Evolutionary conservation across 176 grass and related monocot species (phyloP).

Genomic region (Aechmea fasciata): DNA sequence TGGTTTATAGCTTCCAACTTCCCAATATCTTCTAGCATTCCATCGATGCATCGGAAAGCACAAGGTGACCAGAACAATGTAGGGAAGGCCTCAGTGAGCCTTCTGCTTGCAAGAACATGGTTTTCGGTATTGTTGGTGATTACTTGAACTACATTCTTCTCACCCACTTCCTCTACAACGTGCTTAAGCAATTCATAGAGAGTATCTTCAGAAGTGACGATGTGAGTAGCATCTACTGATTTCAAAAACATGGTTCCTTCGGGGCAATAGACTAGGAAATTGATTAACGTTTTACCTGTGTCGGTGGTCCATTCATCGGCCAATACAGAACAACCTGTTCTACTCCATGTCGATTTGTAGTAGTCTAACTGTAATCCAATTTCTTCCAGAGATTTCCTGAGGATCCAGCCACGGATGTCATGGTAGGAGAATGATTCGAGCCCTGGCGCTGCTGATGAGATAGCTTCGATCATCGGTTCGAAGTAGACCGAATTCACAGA

Average conservation of each 20-base stretch:
- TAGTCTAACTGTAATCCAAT: slow-evolving; percentile 36
- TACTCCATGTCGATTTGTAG: slow-evolving; percentile 45
- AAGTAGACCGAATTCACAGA: slow-evolving; percentile 69
- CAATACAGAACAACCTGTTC: slow-evolving; percentile 73
- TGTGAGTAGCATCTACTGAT: slow-evolving; percentile 59
- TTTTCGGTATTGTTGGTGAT: slow-evolving; percentile 64
- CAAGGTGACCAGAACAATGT: slow-evolving; percentile 89
- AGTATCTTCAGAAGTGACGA: slow-evolving; percentile 40
- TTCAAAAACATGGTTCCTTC: slow-evolving; percentile 91
- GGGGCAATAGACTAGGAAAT: slow-evolving; percentile 72
- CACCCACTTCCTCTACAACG: slow-evolving; percentile 60
- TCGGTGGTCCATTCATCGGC: slow-evolving; percentile 59
- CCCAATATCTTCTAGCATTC: slow-evolving; percentile 76
- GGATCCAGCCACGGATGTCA: slow-evolving; percentile 53
- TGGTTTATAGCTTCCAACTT: slow-evolving; percentile 48
- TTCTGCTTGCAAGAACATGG: slow-evolving; percentile 50
- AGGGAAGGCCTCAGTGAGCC: slow-evolving; percentile 55
- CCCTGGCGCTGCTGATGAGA: slow-evolving; percentile 32
- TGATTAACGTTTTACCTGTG: slow-evolving; percentile 63
- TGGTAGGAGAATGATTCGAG: slow-evolving; percentile 50
- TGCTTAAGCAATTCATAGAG: slow-evolving; percentile 68
- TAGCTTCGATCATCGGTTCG: slow-evolving; percentile 69
- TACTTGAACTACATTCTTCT: slow-evolving; percentile 72
- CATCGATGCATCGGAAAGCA: slow-evolving; percentile 65
- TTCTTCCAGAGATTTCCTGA: slow-evolving; percentile 67